Evolutionary conservation across 2,329 filamentous ascomycete genomes (phyloP).

Genomic region (Fusarium anguioides): DNA sequence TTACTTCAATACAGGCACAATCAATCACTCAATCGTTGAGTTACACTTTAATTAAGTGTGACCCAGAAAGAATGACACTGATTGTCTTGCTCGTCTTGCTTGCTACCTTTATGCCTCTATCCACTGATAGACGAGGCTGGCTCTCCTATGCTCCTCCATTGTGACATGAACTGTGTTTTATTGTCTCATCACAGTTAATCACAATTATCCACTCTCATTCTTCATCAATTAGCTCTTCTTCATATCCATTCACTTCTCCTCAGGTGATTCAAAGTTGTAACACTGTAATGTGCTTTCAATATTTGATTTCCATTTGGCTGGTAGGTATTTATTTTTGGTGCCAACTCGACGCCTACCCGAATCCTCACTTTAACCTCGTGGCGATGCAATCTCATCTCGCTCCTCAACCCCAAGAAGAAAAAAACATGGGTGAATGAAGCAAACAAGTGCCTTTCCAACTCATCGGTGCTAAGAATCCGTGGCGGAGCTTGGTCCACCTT

Average conservation of each 20-base stretch:
- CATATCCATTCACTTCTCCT: not conserved
- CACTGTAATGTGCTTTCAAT: constrained; percentile 32
- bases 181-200: constrained; percentile 11
- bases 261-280: constrained; percentile 14
- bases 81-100: not conserved
- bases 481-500: constrained; percentile 71
- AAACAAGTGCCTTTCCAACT: constrained; percentile 63
- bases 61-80: not conserved
- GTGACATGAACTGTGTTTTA: constrained; percentile 19
- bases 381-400: constrained; percentile 57
- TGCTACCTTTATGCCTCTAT: constrained; percentile 1
- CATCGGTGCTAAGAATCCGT: constrained; percentile 74
- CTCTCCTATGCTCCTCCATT: not conserved
- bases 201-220: not conserved
- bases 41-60: constrained; percentile 11
- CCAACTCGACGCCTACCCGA: constrained; percentile 71
- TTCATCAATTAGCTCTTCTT: not conserved
- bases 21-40: constrained; percentile 6
- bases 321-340: constrained; percentile 56
- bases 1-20: not conserved
- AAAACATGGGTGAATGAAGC: constrained; percentile 29
- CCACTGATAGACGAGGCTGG: constrained; percentile 6
- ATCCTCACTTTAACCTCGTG: constrained; percentile 80
- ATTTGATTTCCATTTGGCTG: constrained; percentile 49
- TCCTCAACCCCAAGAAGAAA: constrained; percentile 23